Evolutionary conservation across 305 asterid genomes (phyloP), one percentile per base, ranked within the genome.

Genomic region (Fraxinus albicans): DNA sequence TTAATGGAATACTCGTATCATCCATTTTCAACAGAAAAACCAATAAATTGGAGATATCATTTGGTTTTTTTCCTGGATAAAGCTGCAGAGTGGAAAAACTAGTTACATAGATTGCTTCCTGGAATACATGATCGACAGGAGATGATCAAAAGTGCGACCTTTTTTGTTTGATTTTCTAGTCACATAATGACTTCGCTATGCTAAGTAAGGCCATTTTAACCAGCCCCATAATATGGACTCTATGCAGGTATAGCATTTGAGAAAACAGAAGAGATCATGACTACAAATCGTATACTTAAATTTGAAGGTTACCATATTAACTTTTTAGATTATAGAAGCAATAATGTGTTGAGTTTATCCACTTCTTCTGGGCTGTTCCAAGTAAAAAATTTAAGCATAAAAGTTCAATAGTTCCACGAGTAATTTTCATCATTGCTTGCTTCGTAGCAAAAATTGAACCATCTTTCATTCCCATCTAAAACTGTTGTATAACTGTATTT

Each of bases 361-460:
- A 78, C 36, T 19, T 35, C 42, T 19, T 78, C 27, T 70, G 70
- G 73, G 60, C 36, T 19, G 21, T 8, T 19, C 19, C 81, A 58
- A 40, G 74, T 55, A 60, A 34, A 36, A 60, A 38, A 55, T 8
- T 12, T 60, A 82, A 65, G 35, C 73, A 23, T 15, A 19, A 10
- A 75, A 58, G 34, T 17, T 74, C 33, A 58, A 75, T 34, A 60
- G 23, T 36, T 74, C 34, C 76, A 8, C 6, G 21, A 17, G 38
- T 21, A 80, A 76, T 58, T 25, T 67, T 25, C 27, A 19, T 73
- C 69, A 63, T 9, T 34, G 50, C 77, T 34, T 70, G 38, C 53
- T 81, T 81, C 4, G 67, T 55, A 76, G 47, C 67, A 81, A 15
- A 19, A 77, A 70, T 34, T 25, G 73, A 27, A 67, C 34, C 35